phyloP scores from a whole-genome alignment of 106 monocot species.

The Apostasia shenzhenica region DNA sequence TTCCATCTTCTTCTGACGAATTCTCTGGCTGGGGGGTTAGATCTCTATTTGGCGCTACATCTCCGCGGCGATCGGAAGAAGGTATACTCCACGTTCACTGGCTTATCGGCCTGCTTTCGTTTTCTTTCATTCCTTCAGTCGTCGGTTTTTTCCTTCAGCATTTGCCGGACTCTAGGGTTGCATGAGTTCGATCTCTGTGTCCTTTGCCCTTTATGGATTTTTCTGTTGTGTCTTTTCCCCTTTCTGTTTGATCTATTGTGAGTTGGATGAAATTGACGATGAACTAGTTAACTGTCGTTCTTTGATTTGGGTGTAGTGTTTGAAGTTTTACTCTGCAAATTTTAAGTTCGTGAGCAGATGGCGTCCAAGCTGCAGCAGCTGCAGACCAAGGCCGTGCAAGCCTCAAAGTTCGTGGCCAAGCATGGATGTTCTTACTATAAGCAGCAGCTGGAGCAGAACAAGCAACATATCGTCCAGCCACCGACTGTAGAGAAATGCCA shows the following conservation, averaged over 20 bases:
- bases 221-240: neutral
- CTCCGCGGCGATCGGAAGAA: too few relatives aligned
- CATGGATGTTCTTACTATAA: conserved; percentile 65
- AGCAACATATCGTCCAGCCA: conserved; percentile 56
- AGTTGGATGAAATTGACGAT: neutral
- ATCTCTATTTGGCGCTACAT: neutral
- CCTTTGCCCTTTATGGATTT: too few relatives aligned
- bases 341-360: conserved; percentile 15
- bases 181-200: too few relatives aligned
- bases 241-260: neutral
- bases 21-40: neutral
- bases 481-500: conserved; percentile 75
- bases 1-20: neutral
- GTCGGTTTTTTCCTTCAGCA: too few relatives aligned
- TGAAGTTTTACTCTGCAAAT: neutral
- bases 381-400: conserved; percentile 46
- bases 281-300: neutral
- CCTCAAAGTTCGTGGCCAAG: conserved; percentile 51
- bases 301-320: neutral
- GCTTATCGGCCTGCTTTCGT: neutral
- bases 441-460: conserved; percentile 69
- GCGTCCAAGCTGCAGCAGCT: conserved; percentile 56
- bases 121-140: neutral
- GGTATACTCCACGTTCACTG: too few relatives aligned
- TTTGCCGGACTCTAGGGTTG: too few relatives aligned